A percentile compares a stretch with the other conserved stretches of the same genome.
These are phyloP conservation scores for Boletus mariae DNA, from an alignment of 1,284 basidiomycete genomes.

Conservation along the genomic window DNA sequence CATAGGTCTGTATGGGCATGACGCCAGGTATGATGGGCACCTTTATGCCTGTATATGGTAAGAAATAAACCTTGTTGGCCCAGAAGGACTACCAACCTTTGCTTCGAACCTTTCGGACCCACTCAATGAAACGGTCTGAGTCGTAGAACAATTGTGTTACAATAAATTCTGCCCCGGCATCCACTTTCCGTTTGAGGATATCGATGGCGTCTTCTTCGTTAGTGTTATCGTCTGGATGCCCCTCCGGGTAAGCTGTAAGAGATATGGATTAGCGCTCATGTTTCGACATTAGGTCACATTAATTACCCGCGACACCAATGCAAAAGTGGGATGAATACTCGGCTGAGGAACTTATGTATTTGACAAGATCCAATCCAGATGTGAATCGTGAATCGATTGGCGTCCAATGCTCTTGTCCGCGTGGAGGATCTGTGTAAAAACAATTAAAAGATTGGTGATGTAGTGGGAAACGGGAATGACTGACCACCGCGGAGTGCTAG, in stretches of 20 bases:
- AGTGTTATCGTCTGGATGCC: conserved; percentile 69
- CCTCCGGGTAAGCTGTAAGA: conserved; percentile 82
- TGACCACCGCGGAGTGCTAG: conserved; percentile 87
- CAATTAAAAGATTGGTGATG: background rate
- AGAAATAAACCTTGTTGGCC: conserved; percentile 5
- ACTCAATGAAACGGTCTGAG: conserved; percentile 77
- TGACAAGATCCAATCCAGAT: conserved; percentile 87
- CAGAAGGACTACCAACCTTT: conserved; percentile 50
- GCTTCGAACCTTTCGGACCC: conserved; percentile 69
- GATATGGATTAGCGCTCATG: conserved; percentile 1
- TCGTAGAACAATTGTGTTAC: conserved; percentile 99
- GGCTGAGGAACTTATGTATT: conserved; percentile 79
- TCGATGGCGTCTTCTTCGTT: conserved; percentile 71
- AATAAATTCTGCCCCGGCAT: conserved; percentile 94
- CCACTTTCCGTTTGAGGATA: conserved; percentile 85
- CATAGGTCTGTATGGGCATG: conserved; percentile 98
- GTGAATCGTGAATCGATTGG: conserved; percentile 83
- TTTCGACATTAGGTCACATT: conserved; percentile 1
- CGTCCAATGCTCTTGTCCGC: conserved; percentile 91
- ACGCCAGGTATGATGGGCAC: conserved; percentile 94
- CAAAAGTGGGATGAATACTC: conserved; percentile 87
- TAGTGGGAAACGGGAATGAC: conserved; percentile 14
- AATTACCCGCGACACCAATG: conserved; percentile 82
- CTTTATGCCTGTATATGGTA: conserved; percentile 62
- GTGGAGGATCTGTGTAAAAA: conserved; percentile 71